Percentiles rank a stretch among this genome's conserved stretches.
Conservation (phyloP, 306 rosid species). For the Medicago lupulina region DNA sequence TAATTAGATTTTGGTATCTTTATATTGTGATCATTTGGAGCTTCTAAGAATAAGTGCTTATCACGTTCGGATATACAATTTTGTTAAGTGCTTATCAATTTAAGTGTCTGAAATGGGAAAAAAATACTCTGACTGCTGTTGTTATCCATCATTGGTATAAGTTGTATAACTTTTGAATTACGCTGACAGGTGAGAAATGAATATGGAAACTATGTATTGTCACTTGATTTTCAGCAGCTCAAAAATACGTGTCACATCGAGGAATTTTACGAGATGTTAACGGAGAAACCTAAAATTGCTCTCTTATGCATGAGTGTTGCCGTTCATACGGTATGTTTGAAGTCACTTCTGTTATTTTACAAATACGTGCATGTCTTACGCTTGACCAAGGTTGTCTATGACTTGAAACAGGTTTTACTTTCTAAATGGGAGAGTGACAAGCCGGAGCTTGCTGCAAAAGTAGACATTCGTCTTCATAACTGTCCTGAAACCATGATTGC, state of each 20-base stretch:
- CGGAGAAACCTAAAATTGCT: constrained; percentile 73
- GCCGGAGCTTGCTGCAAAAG: constrained; percentile 57
- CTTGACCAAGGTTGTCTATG: constrained; percentile 27
- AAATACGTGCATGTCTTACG: constrained; percentile 26
- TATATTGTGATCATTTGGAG: not conserved
- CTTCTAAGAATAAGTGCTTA: not conserved
- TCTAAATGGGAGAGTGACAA: constrained; percentile 50
- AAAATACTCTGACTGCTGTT: not conserved
- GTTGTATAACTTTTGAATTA: constrained; percentile 23
- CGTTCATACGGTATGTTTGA: constrained; percentile 67
- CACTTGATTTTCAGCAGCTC: constrained; percentile 74
- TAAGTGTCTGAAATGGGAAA: not conserved
- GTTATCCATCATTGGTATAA: not conserved
- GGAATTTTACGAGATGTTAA: constrained; percentile 62
- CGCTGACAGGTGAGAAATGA: constrained; percentile 56
- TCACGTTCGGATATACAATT: not conserved
- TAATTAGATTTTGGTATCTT: constrained; percentile 1
- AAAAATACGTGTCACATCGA: constrained; percentile 49
- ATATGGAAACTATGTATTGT: constrained; percentile 54
- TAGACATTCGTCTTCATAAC: constrained; percentile 79
- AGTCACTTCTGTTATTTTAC: not conserved
- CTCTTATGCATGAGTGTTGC: constrained; percentile 79
- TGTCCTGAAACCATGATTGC: constrained; percentile 81
- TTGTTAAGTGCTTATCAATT: not conserved
- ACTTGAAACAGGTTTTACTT: constrained; percentile 60